Evolutionary conservation across 1,284 basidiomycete species (phyloP).

Genomic region (Puccinia coronata): DNA sequence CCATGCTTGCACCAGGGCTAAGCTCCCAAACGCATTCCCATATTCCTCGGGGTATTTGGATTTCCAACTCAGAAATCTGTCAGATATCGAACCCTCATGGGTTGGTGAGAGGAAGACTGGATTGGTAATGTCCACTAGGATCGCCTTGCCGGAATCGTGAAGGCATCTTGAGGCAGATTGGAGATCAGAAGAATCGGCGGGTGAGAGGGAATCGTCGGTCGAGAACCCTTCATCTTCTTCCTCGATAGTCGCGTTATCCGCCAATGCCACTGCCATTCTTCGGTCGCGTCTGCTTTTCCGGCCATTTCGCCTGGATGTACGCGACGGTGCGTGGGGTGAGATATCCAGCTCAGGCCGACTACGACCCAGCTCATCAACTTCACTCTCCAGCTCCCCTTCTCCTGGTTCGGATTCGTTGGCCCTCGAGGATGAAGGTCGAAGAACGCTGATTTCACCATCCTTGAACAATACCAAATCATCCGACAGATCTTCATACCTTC

Average conservation of each 20-base stretch:
- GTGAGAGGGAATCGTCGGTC: slow-evolving; percentile 74
- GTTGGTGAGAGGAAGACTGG: slow-evolving; percentile 80
- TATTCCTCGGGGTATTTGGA: slow-evolving; percentile 77
- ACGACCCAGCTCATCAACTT: slow-evolving; percentile 68
- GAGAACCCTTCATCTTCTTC: slow-evolving; percentile 73
- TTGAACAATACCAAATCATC: slow-evolving; percentile 79
- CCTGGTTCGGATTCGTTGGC: slow-evolving; percentile 45
- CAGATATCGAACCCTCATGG: slow-evolving; percentile 65
- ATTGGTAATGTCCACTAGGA: slow-evolving; percentile 78
- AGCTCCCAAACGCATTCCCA: slow-evolving; percentile 80
- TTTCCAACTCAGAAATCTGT: slow-evolving; percentile 79
- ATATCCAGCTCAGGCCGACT: not conserved
- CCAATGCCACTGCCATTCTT: slow-evolving; percentile 60
- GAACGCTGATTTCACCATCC: slow-evolving; percentile 61
- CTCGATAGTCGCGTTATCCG: slow-evolving; percentile 59
- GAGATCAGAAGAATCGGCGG: slow-evolving; percentile 72
- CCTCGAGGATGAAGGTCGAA: slow-evolving; percentile 23
- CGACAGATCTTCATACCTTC: slow-evolving; percentile 72
- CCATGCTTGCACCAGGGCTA: slow-evolving; percentile 87
- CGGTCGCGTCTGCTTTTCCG: slow-evolving; percentile 62
- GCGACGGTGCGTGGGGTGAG: slow-evolving; percentile 51
- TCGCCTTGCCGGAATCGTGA: slow-evolving; percentile 63
- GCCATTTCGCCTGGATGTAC: slow-evolving; percentile 55
- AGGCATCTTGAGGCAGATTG: slow-evolving; percentile 67
- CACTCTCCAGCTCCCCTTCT: slow-evolving; percentile 59